Evolutionary conservation across 805 yeast species (phyloP), one percentile per base, ranked within the genome.

Genomic region (Candida chilensis): DNA sequence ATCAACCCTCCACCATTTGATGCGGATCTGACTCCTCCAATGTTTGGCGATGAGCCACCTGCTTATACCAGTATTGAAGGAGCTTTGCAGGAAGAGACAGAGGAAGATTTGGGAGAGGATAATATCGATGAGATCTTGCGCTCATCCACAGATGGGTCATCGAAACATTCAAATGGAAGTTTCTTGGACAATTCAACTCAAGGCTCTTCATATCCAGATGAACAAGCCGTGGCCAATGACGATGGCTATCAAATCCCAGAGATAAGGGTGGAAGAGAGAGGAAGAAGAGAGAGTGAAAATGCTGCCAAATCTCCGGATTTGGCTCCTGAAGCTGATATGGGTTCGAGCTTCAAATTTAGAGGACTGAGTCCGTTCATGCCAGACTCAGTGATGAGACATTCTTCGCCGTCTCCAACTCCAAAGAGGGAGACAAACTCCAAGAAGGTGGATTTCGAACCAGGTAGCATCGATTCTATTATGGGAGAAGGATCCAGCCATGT

Each of bases 1-100:
- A 42, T 60, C 21, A 73, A 73, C 24, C 85, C 85, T 4, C 86
- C 85, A 1, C 71, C 83, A 4, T 78, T 79, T 37, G 71, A 61
- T 20, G 37, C 46, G 2, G 37, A 44, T 8, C 61, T 68, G 2
- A 67, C 67, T 3, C n/a, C n/a, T n/a, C 50, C 57, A 7, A 35
- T 42, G 27, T 27, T 32, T 15, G 32, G 18, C n/a, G 31, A 36
- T 19, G 29, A 30, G 16, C 42, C 45, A 3, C 45, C 49, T 2
- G 40, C 47, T 3, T 43, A 44, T 26, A 34, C 20, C 13, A 12
- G 30, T 9, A 8, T 28, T 32, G 52, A 39, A 16, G 43, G 50
- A 27, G 52, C 42, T 1, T 32, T 42, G 5, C 30, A 33, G 24
- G 34, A 34, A 11, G 32, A 31, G 3, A 30, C 5, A 16, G 24